phyloP scores from a whole-genome alignment of 2,329 filamentous ascomycete genomes.

The Celoporthe dispersa region DNA sequence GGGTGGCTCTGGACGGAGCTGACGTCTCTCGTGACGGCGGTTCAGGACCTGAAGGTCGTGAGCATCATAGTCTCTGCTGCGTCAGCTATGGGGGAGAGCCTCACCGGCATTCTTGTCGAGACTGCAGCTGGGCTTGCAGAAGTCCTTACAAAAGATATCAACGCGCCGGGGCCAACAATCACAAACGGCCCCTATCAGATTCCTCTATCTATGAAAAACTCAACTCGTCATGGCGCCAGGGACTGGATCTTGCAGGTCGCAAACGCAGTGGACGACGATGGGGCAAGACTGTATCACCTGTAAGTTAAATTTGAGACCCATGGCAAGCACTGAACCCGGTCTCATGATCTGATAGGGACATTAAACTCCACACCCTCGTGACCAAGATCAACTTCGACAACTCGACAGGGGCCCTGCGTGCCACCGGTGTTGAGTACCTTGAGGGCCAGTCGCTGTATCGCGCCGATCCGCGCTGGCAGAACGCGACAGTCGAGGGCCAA shows the following conservation, averaged over 20 bases:
- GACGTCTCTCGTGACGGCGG: conserved; percentile 54
- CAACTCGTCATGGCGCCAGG: conserved; percentile 48
- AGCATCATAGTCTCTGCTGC: conserved; percentile 56
- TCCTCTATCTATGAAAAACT: conserved; percentile 46
- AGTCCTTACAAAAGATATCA: conserved; percentile 55
- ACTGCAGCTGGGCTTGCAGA: conserved; percentile 50
- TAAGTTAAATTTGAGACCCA: not conserved
- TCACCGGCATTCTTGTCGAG: conserved; percentile 32
- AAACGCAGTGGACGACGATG: conserved; percentile 12
- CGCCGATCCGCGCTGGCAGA: conserved; percentile 51
- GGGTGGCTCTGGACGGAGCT: conserved; percentile 60
- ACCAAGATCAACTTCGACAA: conserved; percentile 27
- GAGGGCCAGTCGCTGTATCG: conserved; percentile 52
- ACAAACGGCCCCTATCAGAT: conserved; percentile 59
- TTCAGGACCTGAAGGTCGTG: conserved; percentile 57
- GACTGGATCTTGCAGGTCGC: conserved; percentile 23
- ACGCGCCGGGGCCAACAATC: conserved; percentile 49
- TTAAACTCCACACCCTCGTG: conserved; percentile 25
- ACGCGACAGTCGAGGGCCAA: conserved; percentile 33
- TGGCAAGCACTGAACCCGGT: not conserved
- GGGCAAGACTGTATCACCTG: conserved; percentile 18
- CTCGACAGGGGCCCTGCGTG: not conserved
- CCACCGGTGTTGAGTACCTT: conserved; percentile 35
- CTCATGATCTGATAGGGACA: not conserved
- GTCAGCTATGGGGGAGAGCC: conserved; percentile 51